A percentile compares a stretch with the other conserved stretches of the same genome.
phyloP scores from a whole-genome alignment of 2,329 filamentous ascomycete species.

The Aquanectria penicillioides region DNA sequence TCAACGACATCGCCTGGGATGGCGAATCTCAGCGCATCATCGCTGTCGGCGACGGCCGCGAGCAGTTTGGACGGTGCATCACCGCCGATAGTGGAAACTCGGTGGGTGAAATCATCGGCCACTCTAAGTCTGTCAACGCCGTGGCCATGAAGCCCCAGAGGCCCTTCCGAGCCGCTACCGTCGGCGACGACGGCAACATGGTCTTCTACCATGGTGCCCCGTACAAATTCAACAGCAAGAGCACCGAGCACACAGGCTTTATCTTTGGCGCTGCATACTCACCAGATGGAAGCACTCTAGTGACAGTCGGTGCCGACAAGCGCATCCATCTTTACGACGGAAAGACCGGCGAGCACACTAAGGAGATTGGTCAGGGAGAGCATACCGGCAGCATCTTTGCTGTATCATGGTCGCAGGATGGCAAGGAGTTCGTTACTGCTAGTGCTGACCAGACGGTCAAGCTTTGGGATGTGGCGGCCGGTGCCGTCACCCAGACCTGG shows the following conservation, averaged over 20 bases:
- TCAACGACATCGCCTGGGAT: conserved; percentile 98
- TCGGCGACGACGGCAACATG: conserved; percentile 87
- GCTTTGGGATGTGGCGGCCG: conserved; percentile 89
- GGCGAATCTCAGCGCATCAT: conserved; percentile 97
- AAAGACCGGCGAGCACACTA: conserved; percentile 87
- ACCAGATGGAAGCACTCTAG: conserved; percentile 82
- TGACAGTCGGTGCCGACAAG: conserved; percentile 92
- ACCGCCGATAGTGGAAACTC: conserved; percentile 96
- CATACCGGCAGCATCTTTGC: conserved; percentile 95
- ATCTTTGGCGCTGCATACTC: conserved; percentile 90
- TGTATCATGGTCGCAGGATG: conserved; percentile 89
- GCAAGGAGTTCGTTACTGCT: conserved; percentile 86
- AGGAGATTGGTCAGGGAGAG: conserved; percentile 80
- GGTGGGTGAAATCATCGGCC: conserved; percentile 92
- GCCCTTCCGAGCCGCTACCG: conserved; percentile 91
- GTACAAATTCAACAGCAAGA: conserved; percentile 94
- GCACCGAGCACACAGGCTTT: conserved; percentile 85
- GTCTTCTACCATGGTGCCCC: conserved; percentile 94
- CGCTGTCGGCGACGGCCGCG: conserved; percentile 93
- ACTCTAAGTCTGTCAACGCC: conserved; percentile 89
- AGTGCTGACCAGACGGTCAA: conserved; percentile 95
- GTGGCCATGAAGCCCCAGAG: conserved; percentile 90
- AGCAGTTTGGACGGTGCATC: conserved; percentile 93
- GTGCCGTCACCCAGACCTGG: conserved; percentile 84
- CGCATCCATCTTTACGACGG: conserved; percentile 96